Conservation (phyloP, 2,329 filamentous ascomycete genomes). For the Metarhizium anisopliae region DNA sequence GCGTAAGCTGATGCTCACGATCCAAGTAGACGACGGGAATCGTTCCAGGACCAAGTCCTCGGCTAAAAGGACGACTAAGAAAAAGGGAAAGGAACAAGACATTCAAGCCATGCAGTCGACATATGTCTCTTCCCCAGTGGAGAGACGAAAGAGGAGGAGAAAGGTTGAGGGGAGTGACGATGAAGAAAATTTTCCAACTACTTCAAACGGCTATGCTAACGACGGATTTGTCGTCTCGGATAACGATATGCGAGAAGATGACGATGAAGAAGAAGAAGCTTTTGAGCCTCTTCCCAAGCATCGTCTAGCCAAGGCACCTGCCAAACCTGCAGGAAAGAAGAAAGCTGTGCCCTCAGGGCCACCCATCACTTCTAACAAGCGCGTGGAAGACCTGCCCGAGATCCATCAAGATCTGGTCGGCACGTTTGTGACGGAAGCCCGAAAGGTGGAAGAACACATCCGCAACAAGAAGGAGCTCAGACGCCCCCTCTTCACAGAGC, state of each 20-base stretch:
- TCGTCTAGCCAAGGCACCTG: constrained; percentile 26
- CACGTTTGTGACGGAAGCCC: constrained; percentile 56
- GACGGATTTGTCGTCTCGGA: constrained; percentile 41
- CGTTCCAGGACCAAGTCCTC: constrained; percentile 22
- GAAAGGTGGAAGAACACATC: constrained; percentile 49
- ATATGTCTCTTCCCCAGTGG: constrained; percentile 45
- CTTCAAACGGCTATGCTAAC: constrained; percentile 36
- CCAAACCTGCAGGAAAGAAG: constrained; percentile 8
- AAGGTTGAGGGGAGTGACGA: constrained; percentile 18
- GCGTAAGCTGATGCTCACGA: constrained; percentile 35
- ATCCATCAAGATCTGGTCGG: constrained; percentile 56
- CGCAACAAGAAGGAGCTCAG: constrained; percentile 50
- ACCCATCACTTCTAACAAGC: constrained; percentile 49
- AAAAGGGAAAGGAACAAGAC: constrained; percentile 23
- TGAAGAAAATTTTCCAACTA: constrained; percentile 31
- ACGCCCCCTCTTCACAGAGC: constrained; percentile 57
- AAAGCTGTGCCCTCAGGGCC: constrained; percentile 29
- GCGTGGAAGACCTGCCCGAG: constrained; percentile 44
- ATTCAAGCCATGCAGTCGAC: constrained; percentile 33
- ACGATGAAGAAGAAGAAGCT: constrained; percentile 30
- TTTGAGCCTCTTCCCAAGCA: constrained; percentile 35
- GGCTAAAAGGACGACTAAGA: constrained; percentile 27
- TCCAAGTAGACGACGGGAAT: constrained; percentile 27
- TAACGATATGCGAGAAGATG: constrained; percentile 19
- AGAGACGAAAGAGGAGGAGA: constrained; percentile 21